These are phyloP conservation scores for Hypomontagnella submonticulosa DNA, from an alignment of 495 filamentous ascomycete species.

Conservation along the genomic window DNA sequence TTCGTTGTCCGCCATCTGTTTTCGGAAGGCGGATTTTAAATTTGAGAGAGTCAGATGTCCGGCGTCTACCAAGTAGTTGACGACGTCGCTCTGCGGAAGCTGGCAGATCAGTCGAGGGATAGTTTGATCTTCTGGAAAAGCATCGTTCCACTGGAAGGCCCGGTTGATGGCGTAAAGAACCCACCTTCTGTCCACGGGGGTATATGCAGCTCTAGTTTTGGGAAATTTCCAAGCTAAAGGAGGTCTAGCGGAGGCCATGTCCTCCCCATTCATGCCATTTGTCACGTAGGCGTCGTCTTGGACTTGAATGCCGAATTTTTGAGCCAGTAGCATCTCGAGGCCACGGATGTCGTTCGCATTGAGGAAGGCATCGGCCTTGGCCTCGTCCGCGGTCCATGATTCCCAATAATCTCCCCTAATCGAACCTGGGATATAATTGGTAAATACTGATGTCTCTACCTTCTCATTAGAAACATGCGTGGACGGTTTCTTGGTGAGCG, in stretches of 20 bases:
- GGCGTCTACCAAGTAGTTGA: constrained; percentile 69
- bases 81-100: constrained; percentile 64
- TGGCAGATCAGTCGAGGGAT: constrained; percentile 56
- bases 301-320: constrained; percentile 52
- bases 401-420: constrained; percentile 50
- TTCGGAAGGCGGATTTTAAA: constrained; percentile 68
- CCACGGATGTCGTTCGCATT: constrained; percentile 54
- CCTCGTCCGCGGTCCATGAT: constrained; percentile 49
- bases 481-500: constrained; percentile 36
- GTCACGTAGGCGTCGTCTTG: constrained; percentile 26
- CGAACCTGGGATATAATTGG: constrained; percentile 52
- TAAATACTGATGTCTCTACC: constrained; percentile 48
- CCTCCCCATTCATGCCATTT: constrained; percentile 40
- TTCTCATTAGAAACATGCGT: constrained; percentile 19
- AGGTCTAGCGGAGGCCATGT: constrained; percentile 9
- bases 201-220: constrained; percentile 51
- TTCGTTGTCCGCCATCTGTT: constrained; percentile 56
- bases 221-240: constrained; percentile 54
- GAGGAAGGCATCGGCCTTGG: constrained; percentile 60
- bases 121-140: constrained; percentile 42
- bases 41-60: constrained; percentile 72
- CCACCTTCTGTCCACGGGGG: constrained; percentile 63
- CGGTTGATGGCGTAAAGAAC: constrained; percentile 63
- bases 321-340: constrained; percentile 67
- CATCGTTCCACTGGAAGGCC: constrained; percentile 56